Base-by-base conservation (phyloP, 192 early-diverging fungal genomes). In the Entomortierella beljakovae region DNA sequence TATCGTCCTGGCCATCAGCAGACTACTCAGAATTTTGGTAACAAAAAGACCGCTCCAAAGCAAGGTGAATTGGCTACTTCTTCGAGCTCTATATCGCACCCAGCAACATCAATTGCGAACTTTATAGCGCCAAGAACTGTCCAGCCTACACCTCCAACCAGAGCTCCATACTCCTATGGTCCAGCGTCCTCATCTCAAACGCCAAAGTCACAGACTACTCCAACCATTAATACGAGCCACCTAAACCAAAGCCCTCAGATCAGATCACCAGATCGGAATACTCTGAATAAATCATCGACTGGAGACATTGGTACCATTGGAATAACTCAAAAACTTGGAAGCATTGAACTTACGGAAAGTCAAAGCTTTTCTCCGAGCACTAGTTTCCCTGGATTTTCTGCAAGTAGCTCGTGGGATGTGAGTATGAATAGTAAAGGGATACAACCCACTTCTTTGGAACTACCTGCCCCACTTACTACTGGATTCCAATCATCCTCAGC, bases 131-230 rank as follows among this genome's bases (percentile, higher is more conserved):
- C 66, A 5, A 37, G 75, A 22, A 64, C 75, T 34, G 49, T 31
- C 0, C 75, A 79, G 8, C 75, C 75, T 0, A n/a, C 50, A 0
- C 68, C 75, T 4, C 68, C 75, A 18, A 61, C 60, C 4, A 66
- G 75, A 18, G 68, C 62, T 18, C 75, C 75, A 18, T 79, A 79
- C 23, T 59, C 49, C 1, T 79, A 79, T 52, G 75, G 75, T 29
- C 73, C 73, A 43, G 20, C 73, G 29, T 64, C 73, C 0, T 33
- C 57, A 38, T 6, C 64, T 35, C 50, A 53, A 25, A 48, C 16
- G 16, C 6, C 38, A 16, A 72, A 64, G 54, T 35, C 70, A 3
- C 7, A 50, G 38, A 6, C 51, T 23, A 38, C 68, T 18, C 71
- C 70, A 25, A 52, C 64, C 9, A 57, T 68, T 38, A 57, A 26